phyloP scores from a whole-genome alignment of 805 yeast genomes.

The Debaryomyces hansenii region DNA sequence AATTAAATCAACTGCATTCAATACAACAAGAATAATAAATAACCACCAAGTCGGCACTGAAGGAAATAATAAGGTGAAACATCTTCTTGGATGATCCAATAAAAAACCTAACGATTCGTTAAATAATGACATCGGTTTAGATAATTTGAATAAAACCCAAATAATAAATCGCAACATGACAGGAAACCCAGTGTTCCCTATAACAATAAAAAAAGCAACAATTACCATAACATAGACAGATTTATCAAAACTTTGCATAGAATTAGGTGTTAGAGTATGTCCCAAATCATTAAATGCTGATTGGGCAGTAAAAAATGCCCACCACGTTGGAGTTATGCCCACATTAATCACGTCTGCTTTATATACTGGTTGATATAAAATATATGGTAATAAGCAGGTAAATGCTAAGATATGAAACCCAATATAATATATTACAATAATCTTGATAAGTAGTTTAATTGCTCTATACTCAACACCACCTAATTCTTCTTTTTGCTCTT shows the following conservation, averaged over 20 bases:
- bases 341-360: conserved; percentile 42
- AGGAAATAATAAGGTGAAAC: conserved; percentile 91
- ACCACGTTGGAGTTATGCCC: conserved; percentile 83
- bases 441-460: conserved; percentile 66
- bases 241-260: conserved; percentile 66
- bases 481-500: conserved; percentile 84
- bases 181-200: conserved; percentile 97
- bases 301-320: conserved; percentile 85
- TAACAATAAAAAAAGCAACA: conserved; percentile 69
- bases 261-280: conserved; percentile 73
- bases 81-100: conserved; percentile 94
- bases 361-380: conserved; percentile 43
- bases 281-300: conserved; percentile 88
- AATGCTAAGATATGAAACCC: conserved; percentile 69
- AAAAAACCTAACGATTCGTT: conserved; percentile 82
- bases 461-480: conserved; percentile 98
- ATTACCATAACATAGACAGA: conserved; percentile 66
- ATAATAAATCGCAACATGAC: conserved; percentile 74
- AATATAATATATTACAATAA: conserved; percentile 65
- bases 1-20: conserved; percentile 78
- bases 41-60: conserved; percentile 96
- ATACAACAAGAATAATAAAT: conserved; percentile 63
- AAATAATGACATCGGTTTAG: conserved; percentile 62
- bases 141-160: conserved; percentile 71
- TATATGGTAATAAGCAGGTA: conserved; percentile 63